Evolutionary conservation across 208 protist genomes (phyloP).

Genomic region (Kentomonas sorsogonicus): DNA sequence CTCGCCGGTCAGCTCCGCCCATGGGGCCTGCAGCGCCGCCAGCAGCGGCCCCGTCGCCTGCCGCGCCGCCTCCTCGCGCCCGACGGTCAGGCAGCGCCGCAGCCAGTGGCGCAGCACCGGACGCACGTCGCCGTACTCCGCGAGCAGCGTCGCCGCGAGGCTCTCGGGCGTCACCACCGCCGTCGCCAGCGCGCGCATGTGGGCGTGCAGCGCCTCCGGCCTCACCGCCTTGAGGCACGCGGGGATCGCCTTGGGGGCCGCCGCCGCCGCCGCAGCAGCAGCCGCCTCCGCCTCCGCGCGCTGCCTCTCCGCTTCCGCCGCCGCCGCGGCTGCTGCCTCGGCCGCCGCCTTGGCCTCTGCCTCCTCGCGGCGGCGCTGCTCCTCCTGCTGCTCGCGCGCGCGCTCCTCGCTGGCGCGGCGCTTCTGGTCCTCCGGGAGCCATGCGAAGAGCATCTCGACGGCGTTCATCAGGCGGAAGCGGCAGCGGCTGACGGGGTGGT

Average conservation of each 20-base stretch:
- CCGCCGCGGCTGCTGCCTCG: constrained; percentile 37
- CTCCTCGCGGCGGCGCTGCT: background rate
- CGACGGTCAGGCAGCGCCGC: constrained; percentile 60
- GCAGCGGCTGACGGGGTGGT: constrained; percentile 55
- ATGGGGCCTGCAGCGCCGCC: constrained; percentile 13
- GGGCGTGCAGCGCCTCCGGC: constrained; percentile 44
- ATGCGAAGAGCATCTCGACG: constrained; percentile 30
- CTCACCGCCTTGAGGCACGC: constrained; percentile 22
- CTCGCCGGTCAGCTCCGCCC: constrained; percentile 10
- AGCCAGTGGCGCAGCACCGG: constrained; percentile 46
- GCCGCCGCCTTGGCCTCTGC: background rate
- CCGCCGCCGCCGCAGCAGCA: background rate
- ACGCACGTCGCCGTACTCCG: constrained; percentile 36
- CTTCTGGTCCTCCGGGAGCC: background rate
- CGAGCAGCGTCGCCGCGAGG: constrained; percentile 32
- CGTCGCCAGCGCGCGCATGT: constrained; percentile 42
- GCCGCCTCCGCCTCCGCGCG: too few relatives aligned
- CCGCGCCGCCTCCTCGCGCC: constrained; percentile 60
- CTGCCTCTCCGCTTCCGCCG: constrained; percentile 29
- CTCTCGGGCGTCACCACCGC: constrained; percentile 17
- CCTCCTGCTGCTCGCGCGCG: constrained; percentile 2
- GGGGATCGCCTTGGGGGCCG: background rate
- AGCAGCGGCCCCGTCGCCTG: constrained; percentile 47
- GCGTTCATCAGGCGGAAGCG: constrained; percentile 63
- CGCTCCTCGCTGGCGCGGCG: background rate